These are phyloP conservation scores for Euphorbia schlechtendalii DNA, from an alignment of 441 rosid genomes.

Conservation along the genomic window DNA sequence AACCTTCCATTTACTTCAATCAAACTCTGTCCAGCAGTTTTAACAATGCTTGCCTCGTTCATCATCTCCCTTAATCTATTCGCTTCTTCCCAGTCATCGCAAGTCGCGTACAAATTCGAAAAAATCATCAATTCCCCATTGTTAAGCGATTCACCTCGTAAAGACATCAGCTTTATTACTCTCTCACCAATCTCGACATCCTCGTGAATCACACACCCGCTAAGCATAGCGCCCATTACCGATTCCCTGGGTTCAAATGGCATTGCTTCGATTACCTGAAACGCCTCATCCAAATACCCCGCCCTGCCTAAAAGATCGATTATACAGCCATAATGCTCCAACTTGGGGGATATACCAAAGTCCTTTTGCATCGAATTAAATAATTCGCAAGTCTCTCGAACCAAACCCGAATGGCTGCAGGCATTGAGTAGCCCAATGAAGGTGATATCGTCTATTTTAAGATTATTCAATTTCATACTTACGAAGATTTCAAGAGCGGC, in stretches of 20 bases:
- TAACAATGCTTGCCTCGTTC: constrained; percentile 23
- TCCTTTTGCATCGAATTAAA: constrained; percentile 23
- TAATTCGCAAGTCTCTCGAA: constrained; percentile 22
- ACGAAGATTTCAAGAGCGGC: constrained; percentile 22
- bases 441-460: constrained; percentile 21
- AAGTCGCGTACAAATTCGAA: too few relatives aligned
- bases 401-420: constrained; percentile 30
- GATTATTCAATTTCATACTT: constrained; percentile 8
- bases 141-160: too few relatives aligned
- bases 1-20: constrained; percentile 20
- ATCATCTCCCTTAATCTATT: constrained; percentile 17
- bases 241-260: constrained; percentile 27
- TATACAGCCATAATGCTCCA: constrained; percentile 31
- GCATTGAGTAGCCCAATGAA: constrained; percentile 27
- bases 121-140: too few relatives aligned
- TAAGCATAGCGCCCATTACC: constrained; percentile 26
- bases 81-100: too few relatives aligned
- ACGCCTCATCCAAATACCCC: constrained; percentile 15
- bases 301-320: constrained; percentile 25
- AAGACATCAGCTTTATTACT: constrained; percentile 15
- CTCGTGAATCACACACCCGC: constrained; percentile 26
- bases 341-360: not conserved
- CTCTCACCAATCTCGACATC: constrained; percentile 20
- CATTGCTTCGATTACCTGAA: constrained; percentile 20
- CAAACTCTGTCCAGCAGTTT: constrained; percentile 22